These are phyloP conservation scores for Sisymbrium irio DNA, from an alignment of 345 rosid genomes.

Conservation along the genomic window DNA sequence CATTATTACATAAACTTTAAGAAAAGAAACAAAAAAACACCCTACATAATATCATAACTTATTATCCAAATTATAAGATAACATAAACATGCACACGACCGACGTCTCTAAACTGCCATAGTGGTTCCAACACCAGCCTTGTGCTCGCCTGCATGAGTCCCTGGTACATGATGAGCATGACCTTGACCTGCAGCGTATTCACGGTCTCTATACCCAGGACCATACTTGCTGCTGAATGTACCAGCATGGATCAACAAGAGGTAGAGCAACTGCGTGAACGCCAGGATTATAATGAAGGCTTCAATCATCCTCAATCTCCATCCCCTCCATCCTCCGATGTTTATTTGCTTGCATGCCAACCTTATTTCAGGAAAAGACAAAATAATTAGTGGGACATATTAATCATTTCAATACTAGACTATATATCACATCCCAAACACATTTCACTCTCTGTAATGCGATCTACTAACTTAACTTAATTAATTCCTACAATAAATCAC, in stretches of 20 bases:
- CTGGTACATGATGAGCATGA: constrained; percentile 30
- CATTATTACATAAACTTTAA: constrained; percentile 14
- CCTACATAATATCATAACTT: not conserved
- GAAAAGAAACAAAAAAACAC: not conserved
- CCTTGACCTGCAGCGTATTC: constrained; percentile 44
- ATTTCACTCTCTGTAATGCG: too few species aligned
- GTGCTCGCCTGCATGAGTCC: constrained; percentile 28
- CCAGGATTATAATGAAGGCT: constrained; percentile 69
- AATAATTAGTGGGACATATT: not conserved
- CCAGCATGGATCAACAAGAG: constrained; percentile 76
- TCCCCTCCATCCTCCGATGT: constrained; percentile 81
- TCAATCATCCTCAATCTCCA: constrained; percentile 74
- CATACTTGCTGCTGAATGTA: constrained; percentile 59
- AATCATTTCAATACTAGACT: not conserved
- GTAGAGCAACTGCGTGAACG: constrained; percentile 67
- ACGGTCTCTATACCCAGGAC: constrained; percentile 73
- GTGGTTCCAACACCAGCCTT: constrained; percentile 33
- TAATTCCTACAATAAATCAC: too few species aligned
- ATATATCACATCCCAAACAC: not conserved
- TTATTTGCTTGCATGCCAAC: constrained; percentile 85
- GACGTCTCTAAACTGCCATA: constrained; percentile 24
- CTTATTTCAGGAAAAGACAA: constrained; percentile 17
- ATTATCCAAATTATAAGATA: not conserved
- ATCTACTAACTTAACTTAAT: too few species aligned
- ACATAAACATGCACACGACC: not conserved